Percentiles rank a stretch among this genome's conserved stretches.
phyloP scores from a whole-genome alignment of 2,329 filamentous ascomycete species.

The Orbilia javanica region DNA sequence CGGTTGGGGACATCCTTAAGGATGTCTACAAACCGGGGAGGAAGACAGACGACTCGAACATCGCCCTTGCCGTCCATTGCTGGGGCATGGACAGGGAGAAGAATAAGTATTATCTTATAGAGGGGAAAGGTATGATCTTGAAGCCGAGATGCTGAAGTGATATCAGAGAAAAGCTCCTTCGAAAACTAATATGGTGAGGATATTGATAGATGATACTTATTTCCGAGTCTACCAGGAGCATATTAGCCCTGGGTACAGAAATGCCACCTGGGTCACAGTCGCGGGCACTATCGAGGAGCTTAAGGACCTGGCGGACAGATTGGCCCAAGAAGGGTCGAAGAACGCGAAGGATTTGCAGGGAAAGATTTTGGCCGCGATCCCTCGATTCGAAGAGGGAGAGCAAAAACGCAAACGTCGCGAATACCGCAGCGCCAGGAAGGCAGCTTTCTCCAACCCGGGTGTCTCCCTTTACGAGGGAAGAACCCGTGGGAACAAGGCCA shows the following conservation, averaged over 20 bases:
- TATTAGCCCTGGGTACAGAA: slow-evolving; percentile 78
- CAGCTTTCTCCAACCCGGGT: slow-evolving; percentile 87
- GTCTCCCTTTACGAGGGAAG: slow-evolving; percentile 96
- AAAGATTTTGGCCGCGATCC: slow-evolving; percentile 82
- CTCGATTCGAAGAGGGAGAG: slow-evolving; percentile 91
- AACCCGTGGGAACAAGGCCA: slow-evolving; percentile 93
- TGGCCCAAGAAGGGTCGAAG: slow-evolving; percentile 79
- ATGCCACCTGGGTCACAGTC: slow-evolving; percentile 89
- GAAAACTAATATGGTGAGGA: background rate
- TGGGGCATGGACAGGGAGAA: slow-evolving; percentile 93
- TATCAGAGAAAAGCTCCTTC: background rate
- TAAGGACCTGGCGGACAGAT: slow-evolving; percentile 78
- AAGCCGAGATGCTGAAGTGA: background rate
- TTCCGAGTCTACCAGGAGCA: slow-evolving; percentile 96
- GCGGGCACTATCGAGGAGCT: slow-evolving; percentile 92
- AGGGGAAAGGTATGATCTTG: slow-evolving; percentile 76
- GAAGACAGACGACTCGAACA: slow-evolving; percentile 82
- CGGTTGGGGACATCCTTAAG: slow-evolving; percentile 82
- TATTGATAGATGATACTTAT: slow-evolving; percentile 79
- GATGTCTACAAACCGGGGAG: slow-evolving; percentile 89
- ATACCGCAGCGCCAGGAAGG: slow-evolving; percentile 86
- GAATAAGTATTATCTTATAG: slow-evolving; percentile 91
- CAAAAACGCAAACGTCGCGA: slow-evolving; percentile 96
- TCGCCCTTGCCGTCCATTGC: slow-evolving; percentile 87
- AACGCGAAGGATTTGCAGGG: slow-evolving; percentile 82